Conservation (phyloP, 1,139 yeast genomes). For the Starmera stellimalicola region DNA sequence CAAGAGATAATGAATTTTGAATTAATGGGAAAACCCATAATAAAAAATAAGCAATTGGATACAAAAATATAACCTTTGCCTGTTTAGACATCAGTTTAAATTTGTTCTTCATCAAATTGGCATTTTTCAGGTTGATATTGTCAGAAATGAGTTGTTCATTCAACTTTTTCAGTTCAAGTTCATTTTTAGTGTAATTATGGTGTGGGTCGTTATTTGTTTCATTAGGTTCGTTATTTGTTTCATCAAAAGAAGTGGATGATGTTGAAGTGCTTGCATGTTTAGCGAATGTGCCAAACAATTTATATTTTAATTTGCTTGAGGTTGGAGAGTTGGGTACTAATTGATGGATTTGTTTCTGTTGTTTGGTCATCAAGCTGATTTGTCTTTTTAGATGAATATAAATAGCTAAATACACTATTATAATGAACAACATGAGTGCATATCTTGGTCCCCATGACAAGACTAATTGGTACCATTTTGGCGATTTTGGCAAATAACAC, state of each 20-base stretch:
- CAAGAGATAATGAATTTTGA: slow-evolving; percentile 49
- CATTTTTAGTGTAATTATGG: no score
- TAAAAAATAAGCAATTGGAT: slow-evolving; percentile 73
- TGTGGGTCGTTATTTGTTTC: no score
- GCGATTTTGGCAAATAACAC: slow-evolving; percentile 72
- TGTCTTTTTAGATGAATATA: slow-evolving; percentile 65
- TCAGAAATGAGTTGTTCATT: slow-evolving; percentile 1
- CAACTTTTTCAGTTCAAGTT: no score
- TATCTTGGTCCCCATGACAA: slow-evolving; percentile 82
- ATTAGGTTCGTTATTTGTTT: neutral
- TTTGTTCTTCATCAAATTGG: slow-evolving; percentile 12
- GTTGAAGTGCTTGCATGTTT: neutral
- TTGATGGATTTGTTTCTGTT: slow-evolving; percentile 13
- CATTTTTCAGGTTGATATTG: slow-evolving; percentile 7
- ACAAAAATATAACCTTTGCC: slow-evolving; percentile 70
- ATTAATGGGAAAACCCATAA: slow-evolving; percentile 79
- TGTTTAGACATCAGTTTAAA: slow-evolving; percentile 56
- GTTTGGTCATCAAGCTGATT: slow-evolving; percentile 40
- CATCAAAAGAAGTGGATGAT: neutral
- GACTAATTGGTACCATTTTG: slow-evolving; percentile 66
- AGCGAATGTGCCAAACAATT: no score
- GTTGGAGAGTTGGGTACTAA: neutral
- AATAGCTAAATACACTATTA: slow-evolving; percentile 59
- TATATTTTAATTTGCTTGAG: neutral
- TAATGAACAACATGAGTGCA: slow-evolving; percentile 50